These are phyloP conservation scores for Amaranthus tricolor DNA, from an alignment of 179 eudicot genomes.

Conservation along the genomic window DNA sequence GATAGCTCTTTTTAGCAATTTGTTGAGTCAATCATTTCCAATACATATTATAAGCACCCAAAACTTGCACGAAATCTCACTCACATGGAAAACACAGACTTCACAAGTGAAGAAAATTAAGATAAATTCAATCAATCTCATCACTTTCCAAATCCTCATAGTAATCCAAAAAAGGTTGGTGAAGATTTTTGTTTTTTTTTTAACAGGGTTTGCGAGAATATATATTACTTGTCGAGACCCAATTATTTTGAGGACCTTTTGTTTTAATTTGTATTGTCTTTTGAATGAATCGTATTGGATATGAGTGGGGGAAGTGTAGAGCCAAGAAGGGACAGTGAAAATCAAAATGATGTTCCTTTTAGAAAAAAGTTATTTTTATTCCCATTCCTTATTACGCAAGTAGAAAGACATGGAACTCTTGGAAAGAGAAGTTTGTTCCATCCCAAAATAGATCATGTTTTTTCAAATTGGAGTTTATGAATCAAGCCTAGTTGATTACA, in stretches of 20 bases:
- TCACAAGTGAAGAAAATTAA: not conserved
- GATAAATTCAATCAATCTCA: not conserved
- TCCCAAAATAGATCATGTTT: not conserved
- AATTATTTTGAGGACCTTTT: no score
- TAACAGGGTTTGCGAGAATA: no score
- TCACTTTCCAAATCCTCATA: not conserved
- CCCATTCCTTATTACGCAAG: no score
- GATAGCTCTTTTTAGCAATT: not conserved
- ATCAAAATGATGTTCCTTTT: no score
- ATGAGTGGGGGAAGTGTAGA: no score
- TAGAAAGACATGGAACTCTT: no score
- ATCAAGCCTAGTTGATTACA: not conserved
- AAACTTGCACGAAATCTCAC: constrained; percentile 17
- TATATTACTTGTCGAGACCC: no score
- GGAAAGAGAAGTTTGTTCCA: not conserved
- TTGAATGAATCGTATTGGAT: not conserved
- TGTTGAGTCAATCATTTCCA: not conserved
- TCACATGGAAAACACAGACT: constrained; percentile 2
- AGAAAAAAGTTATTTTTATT: no score
- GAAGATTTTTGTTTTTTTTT: not conserved
- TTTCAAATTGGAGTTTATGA: not conserved
- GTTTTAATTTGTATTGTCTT: not conserved
- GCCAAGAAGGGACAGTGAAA: no score
- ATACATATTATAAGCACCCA: not conserved
- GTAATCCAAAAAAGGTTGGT: not conserved